These are phyloP conservation scores for Sarocladiaceae sp. DNA, from an alignment of 2,329 filamentous ascomycete genomes.

Conservation along the genomic window DNA sequence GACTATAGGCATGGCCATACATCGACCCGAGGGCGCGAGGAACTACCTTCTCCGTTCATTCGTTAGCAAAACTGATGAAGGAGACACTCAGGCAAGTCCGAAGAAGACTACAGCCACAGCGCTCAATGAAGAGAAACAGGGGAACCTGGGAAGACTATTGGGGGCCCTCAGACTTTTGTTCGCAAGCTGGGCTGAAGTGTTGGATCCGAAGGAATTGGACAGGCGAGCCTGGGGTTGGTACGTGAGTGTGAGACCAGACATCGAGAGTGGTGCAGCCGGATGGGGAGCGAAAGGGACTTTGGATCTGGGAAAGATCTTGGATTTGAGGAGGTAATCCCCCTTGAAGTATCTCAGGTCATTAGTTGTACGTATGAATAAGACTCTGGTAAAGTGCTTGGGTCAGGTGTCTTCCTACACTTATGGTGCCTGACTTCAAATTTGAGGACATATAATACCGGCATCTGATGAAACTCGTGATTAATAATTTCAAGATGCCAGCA, in stretches of 20 bases:
- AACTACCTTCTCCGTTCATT: conserved; percentile 59
- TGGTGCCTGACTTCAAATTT: too few species aligned
- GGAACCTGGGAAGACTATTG: conserved; percentile 65
- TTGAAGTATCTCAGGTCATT: too few species aligned
- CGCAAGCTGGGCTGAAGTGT: conserved; percentile 65
- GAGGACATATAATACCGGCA: too few species aligned
- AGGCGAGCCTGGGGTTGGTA: conserved; percentile 80
- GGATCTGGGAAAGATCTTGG: conserved; percentile 61
- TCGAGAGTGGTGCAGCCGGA: conserved; percentile 68
- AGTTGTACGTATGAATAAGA: too few species aligned
- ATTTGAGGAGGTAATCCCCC: conserved; percentile 34
- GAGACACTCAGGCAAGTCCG: conserved; percentile 12
- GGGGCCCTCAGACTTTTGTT: conserved; percentile 69
- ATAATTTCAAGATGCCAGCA: too few species aligned
- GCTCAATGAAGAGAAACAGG: conserved; percentile 57
- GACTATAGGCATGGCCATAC: conserved; percentile 61
- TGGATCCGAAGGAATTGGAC: conserved; percentile 66
- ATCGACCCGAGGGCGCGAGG: conserved; percentile 66
- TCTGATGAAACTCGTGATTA: too few species aligned
- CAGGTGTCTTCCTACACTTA: too few species aligned
- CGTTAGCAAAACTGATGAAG: conserved; percentile 29
- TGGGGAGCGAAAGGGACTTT: conserved; percentile 80
- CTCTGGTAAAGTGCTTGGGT: too few species aligned
- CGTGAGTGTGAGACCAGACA: conserved; percentile 67
- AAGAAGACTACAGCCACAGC: conserved; percentile 48